Base-by-base conservation (phyloP, 495 filamentous ascomycete genomes). In the Haplographium delicatum region DNA sequence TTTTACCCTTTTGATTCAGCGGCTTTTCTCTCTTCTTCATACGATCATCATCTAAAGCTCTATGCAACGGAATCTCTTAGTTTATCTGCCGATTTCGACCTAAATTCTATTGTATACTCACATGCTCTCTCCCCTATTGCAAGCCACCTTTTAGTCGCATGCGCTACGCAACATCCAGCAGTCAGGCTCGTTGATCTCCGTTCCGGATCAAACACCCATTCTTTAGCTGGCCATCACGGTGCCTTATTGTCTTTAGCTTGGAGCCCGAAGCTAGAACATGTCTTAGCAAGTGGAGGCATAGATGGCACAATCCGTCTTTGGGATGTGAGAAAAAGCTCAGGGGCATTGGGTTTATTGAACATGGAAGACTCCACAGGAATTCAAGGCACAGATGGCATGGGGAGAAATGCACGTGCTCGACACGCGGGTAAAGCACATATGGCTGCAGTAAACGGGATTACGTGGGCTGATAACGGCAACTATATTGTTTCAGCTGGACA, bases 1-100 rank as follows among this genome's bases (percentile, higher is more conserved):
- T 94, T 94, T 68, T 95, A 93, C 59, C 89, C 91, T 3, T 93
- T 93, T 58, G 91, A 91, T 69, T 68, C 84, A 51, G 66, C 78
- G 54, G 69, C 90, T 26, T 93, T 97, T 56, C 71, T 95, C 9
- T 86, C 87, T 1, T 84, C 83, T 9, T 88, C 89, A 39, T 89
- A 88, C 62, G 91, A 96, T 63, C 81, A 86, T 50, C 86, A 82
- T 3, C 72, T 96, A 26, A 91, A 91, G 63, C 68, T 91, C 2
- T 95, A 84, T 60, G 80, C 84, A 7, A 81, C 88, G 0, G 74
- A 82, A 30, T 71, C 76, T 53, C 66, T 88, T 42, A 19, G 68
- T 50, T 20, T 76, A 53, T 71, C 84, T 53, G 80, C 75, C 42
- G 80, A 83, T 6, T 95, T 94, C 58, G 73, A 79, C 35, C 75